These are phyloP conservation scores for Phytophthora agathidicida DNA, from an alignment of 352 stramenopile genomes.

Conservation along the genomic window DNA sequence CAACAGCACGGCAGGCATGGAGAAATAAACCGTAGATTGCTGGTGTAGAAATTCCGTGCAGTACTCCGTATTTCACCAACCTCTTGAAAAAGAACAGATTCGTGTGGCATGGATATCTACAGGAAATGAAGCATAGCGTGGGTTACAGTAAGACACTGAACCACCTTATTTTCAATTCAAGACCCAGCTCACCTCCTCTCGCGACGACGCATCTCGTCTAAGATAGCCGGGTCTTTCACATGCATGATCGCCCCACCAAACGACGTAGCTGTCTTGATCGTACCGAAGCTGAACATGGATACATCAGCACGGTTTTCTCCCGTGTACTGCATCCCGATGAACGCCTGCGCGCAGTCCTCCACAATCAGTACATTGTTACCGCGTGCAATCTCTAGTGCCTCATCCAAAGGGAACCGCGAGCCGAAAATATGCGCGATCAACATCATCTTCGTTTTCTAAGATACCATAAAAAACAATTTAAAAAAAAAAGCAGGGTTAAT, in stretches of 20 bases:
- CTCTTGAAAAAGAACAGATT: conserved; percentile 80
- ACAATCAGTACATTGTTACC: conserved; percentile 65
- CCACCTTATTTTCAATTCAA: no score
- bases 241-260: conserved; percentile 76
- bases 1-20: conserved; percentile 59
- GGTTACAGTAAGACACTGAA: not conserved
- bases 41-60: conserved; percentile 74
- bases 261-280: conserved; percentile 86
- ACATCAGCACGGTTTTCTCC: conserved; percentile 68
- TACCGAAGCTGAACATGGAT: conserved; percentile 90
- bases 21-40: conserved; percentile 80
- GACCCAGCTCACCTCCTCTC: conserved; percentile 48
- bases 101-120: conserved; percentile 62
- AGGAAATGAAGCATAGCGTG: no score
- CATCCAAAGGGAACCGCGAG: conserved; percentile 61
- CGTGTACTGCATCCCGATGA: conserved; percentile 66
- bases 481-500: no score
- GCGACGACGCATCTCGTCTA: conserved; percentile 71
- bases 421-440: conserved; percentile 87
- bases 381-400: conserved; percentile 54
- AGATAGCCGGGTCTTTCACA: conserved; percentile 57
- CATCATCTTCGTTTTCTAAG: conserved; percentile 67
- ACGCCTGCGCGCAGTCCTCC: conserved; percentile 85
- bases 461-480: not conserved
- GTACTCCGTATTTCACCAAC: conserved; percentile 76